phyloP scores from a whole-genome alignment of 176 grass and related monocot species.

The Ensete glaucum region DNA sequence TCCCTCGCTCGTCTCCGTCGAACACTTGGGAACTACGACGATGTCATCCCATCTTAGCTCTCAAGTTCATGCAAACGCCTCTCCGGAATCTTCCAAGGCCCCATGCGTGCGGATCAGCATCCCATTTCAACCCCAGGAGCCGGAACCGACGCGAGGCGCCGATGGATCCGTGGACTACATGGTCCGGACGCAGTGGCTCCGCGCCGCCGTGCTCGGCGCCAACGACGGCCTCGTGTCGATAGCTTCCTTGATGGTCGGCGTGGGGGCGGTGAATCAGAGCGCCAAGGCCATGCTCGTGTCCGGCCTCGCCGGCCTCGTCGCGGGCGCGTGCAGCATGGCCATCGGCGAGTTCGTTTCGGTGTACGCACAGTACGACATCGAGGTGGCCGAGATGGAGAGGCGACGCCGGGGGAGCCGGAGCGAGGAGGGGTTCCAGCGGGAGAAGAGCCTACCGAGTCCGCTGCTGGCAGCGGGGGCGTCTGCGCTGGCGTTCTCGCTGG shows the following conservation, averaged over 20 bases:
- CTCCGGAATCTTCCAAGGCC: neutral
- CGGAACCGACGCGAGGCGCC: neutral
- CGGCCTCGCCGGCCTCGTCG: conserved; percentile 36
- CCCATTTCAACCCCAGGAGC: neutral
- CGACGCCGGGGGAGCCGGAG: neutral
- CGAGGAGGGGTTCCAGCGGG: neutral
- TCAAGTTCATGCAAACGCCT: neutral
- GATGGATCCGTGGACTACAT: neutral
- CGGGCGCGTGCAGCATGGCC: conserved; percentile 62
- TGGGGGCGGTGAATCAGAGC: conserved; percentile 30
- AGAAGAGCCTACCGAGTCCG: conserved; percentile 54
- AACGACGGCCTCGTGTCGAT: conserved; percentile 40
- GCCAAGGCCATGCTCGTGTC: conserved; percentile 25
- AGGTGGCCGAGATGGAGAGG: conserved; percentile 30
- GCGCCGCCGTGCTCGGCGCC: conserved; percentile 41
- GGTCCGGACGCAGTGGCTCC: conserved; percentile 25
- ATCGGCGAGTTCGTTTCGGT: conserved; percentile 67
- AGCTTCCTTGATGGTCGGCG: conserved; percentile 34
- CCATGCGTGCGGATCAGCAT: neutral
- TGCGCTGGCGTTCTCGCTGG: conserved; percentile 55
- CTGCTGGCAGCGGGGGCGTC: conserved; percentile 59
- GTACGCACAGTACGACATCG: conserved; percentile 27
- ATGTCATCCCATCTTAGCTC: neutral
- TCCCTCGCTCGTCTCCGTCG: no score
- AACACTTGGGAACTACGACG: no score